Evolutionary conservation across 176 grass and related monocot genomes (phyloP).

Genomic region (Melocanna baccifera): DNA sequence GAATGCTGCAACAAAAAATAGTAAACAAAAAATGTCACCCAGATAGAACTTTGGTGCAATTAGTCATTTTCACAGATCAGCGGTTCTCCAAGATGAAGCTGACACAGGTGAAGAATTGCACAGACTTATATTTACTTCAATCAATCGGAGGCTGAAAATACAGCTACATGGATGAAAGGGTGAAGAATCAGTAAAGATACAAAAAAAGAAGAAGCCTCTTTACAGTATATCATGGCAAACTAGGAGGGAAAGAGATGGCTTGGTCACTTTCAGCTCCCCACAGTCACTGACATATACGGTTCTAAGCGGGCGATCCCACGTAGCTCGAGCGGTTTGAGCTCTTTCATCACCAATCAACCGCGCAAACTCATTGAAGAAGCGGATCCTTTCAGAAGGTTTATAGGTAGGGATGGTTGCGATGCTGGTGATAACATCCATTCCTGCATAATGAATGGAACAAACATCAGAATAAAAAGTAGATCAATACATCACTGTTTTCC

Average conservation of each 20-base stretch:
- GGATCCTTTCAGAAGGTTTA: slow-evolving; percentile 78
- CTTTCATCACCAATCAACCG: slow-evolving; percentile 83
- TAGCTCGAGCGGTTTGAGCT: slow-evolving; percentile 70
- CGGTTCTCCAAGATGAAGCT: background rate
- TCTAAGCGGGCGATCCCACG: slow-evolving; percentile 87
- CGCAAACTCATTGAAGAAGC: slow-evolving; percentile 75
- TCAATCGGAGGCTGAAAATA: background rate
- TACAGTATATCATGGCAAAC: slow-evolving; percentile 52
- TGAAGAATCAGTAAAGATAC: slow-evolving; percentile 7
- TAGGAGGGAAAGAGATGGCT: slow-evolving; percentile 76
- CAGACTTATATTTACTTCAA: background rate
- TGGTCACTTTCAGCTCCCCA: slow-evolving; percentile 82
- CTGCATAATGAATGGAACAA: slow-evolving; percentile 35
- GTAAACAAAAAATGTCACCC: background rate
- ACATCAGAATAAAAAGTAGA: background rate
- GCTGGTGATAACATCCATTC: slow-evolving; percentile 79
- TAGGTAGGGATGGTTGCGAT: slow-evolving; percentile 85
- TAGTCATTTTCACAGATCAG: background rate
- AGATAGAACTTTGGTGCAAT: background rate
- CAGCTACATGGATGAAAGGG: background rate
- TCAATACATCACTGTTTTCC: slow-evolving; percentile 1
- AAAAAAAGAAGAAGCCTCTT: slow-evolving; percentile 10
- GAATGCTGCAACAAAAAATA: background rate
- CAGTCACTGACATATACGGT: slow-evolving; percentile 87
- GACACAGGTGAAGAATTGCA: background rate